A percentile compares a stretch with the other conserved stretches of the same genome.
phyloP scores from a whole-genome alignment of 2,329 filamentous ascomycete species.

The Immersiporthe knoxdaviesiana region DNA sequence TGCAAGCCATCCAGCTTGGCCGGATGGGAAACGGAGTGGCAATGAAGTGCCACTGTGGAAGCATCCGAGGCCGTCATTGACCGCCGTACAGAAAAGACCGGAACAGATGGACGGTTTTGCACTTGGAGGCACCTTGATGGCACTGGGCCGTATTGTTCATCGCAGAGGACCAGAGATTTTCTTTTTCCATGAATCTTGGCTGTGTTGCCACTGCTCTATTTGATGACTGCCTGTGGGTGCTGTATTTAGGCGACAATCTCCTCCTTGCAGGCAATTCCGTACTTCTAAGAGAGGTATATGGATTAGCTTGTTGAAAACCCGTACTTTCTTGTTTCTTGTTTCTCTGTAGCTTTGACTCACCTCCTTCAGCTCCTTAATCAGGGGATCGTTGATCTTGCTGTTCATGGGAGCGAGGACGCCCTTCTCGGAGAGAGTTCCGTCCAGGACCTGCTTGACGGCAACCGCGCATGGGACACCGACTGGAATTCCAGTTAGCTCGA shows the following conservation, averaged over 20 bases:
- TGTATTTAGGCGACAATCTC: slow-evolving; percentile 7
- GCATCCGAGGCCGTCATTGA: too few species aligned
- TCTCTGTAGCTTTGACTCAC: slow-evolving; percentile 33
- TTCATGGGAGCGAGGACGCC: slow-evolving; percentile 79
- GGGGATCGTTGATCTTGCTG: slow-evolving; percentile 69
- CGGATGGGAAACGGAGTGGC: not conserved
- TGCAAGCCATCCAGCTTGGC: not conserved
- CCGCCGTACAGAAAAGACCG: too few species aligned
- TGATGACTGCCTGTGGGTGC: not conserved
- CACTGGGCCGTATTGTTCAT: not conserved
- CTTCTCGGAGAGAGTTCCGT: slow-evolving; percentile 74
- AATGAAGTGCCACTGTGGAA: not conserved
- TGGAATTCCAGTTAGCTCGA: not conserved
- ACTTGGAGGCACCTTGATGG: not conserved
- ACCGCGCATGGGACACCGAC: slow-evolving; percentile 52
- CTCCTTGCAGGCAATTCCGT: slow-evolving; percentile 11
- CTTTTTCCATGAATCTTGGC: not conserved
- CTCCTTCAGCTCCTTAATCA: slow-evolving; percentile 79
- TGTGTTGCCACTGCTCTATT: not conserved
- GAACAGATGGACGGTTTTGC: not conserved
- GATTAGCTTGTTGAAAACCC: not conserved
- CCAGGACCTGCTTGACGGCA: slow-evolving; percentile 76
- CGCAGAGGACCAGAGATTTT: not conserved
- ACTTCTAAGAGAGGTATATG: not conserved
- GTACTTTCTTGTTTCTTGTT: too few species aligned